Base-by-base conservation (phyloP, 495 filamentous ascomycete species). In the Penicillium ochrochloron region DNA sequence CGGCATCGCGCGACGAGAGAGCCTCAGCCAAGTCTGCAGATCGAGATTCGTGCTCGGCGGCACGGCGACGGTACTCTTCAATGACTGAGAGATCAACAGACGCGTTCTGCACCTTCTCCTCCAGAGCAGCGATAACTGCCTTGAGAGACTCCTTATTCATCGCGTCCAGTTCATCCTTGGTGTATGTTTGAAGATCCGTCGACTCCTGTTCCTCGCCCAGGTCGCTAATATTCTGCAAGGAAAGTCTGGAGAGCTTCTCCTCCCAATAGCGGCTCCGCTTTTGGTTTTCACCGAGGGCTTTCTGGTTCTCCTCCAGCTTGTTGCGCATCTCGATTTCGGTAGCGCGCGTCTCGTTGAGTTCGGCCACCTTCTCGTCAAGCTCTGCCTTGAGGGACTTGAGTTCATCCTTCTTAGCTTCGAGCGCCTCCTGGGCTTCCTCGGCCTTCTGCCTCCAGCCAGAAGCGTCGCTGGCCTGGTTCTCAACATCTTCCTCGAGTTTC, bases 301-400 rank as follows among this genome's bases (percentile, higher is more conserved):
- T 99, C 66, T 97, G 92, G 77, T 93, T 94, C 73, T 98, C 94
- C 70, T 98, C 78, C 19, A 98, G 87, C 75, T 96, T 95, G 75
- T 97, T 97, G 57, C 93, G 92, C 93, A 97, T 97, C 75, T 98
- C 95, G 63, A 99, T 97, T 77, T 98, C 96, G 17, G 89, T 83
- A 4, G 92, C 94, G 0, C 95, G 88, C 3, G 89, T 96, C 72
- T 91, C 91, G 72, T 98, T 98, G 44, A 98, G 81, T 65, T 96
- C 93, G 4, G 89, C 84, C 17, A 88, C 89, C 82, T 92, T 94
- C 65, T 90, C 88, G 65, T 98, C 94, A 12, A 98, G 81, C 69
- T 97, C 92, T 4, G 84, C 76, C 78, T 98, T 99, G 53, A 97
- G 68, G 35, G 85, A 79, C 52, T 87, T 85, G 7, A 99, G 83